Conservation (phyloP, 805 yeast species). For the Nakazawaea siamensis region DNA sequence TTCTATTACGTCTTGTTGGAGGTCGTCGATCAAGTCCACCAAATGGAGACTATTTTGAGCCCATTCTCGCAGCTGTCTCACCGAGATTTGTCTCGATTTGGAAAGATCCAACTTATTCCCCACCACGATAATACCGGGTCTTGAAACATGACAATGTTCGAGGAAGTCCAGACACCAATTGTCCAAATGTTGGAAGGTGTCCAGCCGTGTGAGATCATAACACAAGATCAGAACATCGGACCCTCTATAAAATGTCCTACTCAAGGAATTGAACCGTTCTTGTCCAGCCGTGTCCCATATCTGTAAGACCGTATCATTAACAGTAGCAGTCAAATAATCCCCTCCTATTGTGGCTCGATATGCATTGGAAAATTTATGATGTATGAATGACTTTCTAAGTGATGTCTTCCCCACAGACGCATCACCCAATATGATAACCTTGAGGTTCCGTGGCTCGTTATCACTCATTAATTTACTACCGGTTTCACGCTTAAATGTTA, state of each 20-base stretch:
- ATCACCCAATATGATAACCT: conserved; percentile 50
- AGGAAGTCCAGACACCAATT: conserved; percentile 40
- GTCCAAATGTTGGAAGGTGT: conserved; percentile 35
- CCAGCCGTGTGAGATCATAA: conserved; percentile 46
- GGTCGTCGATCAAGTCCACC: conserved; percentile 17
- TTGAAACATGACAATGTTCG: conserved; percentile 36
- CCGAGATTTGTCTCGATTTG: conserved; percentile 18
- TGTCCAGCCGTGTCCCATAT: conserved; percentile 96
- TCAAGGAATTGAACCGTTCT: conserved; percentile 70
- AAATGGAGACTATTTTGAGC: conserved; percentile 12
- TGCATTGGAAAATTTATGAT: conserved; percentile 45
- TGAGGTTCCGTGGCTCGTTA: conserved; percentile 16
- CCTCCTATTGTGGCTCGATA: conserved; percentile 56
- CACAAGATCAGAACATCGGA: conserved; percentile 47
- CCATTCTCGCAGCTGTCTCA: conserved; percentile 23
- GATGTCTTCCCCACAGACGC: conserved; percentile 57
- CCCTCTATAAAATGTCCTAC: conserved; percentile 51
- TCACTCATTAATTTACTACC: no score
- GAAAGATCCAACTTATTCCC: conserved; percentile 41
- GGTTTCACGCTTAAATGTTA: no score
- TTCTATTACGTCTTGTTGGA: conserved; percentile 20
- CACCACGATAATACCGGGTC: conserved; percentile 41
- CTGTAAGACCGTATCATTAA: conserved; percentile 31
- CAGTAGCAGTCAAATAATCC: conserved; percentile 41
- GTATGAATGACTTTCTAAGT: conserved; percentile 44